Percentiles rank a stretch among this genome's conserved stretches.
Evolutionary conservation across 73 alveolate species (phyloP).

Genomic region (Symbiodinium pilosum): DNA sequence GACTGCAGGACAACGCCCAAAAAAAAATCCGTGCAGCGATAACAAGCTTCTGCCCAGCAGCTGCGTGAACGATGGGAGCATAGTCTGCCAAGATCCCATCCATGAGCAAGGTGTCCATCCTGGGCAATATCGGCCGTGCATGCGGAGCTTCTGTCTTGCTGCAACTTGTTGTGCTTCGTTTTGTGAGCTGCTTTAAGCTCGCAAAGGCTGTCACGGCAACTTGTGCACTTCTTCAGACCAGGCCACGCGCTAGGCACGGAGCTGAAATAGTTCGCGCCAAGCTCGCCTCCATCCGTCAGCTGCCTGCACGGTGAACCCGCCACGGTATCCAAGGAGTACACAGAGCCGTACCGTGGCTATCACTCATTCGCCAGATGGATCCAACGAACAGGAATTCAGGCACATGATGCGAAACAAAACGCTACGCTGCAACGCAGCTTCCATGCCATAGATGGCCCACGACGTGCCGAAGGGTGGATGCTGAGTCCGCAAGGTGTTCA

Average conservation of each 20-base stretch:
- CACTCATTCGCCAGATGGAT: too few relatives aligned
- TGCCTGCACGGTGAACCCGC: slow-evolving; percentile 29
- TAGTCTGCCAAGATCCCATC: slow-evolving; percentile 64
- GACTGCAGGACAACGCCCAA: too few relatives aligned
- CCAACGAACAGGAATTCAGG: too few relatives aligned
- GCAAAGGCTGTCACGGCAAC: background rate
- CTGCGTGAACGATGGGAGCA: slow-evolving; percentile 30
- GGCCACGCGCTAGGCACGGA: slow-evolving; percentile 44
- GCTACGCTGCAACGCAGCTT: too few relatives aligned
- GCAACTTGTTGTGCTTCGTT: too few relatives aligned
- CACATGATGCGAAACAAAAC: too few relatives aligned
- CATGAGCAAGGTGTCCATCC: slow-evolving; percentile 76
- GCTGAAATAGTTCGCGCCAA: slow-evolving; percentile 17
- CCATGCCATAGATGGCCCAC: too few relatives aligned
- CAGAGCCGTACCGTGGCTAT: too few relatives aligned
- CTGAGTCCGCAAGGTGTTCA: too few relatives aligned
- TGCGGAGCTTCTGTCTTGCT: background rate
- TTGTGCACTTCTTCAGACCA: background rate
- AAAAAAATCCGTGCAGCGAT: background rate
- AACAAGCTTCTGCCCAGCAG: background rate
- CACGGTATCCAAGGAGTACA: too few relatives aligned
- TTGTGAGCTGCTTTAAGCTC: too few relatives aligned
- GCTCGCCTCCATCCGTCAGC: slow-evolving; percentile 19
- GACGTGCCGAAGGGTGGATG: too few relatives aligned
- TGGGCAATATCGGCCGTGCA: background rate